Base-by-base conservation (phyloP, 75 land plant genomes). In the Picea sitchensis region DNA sequence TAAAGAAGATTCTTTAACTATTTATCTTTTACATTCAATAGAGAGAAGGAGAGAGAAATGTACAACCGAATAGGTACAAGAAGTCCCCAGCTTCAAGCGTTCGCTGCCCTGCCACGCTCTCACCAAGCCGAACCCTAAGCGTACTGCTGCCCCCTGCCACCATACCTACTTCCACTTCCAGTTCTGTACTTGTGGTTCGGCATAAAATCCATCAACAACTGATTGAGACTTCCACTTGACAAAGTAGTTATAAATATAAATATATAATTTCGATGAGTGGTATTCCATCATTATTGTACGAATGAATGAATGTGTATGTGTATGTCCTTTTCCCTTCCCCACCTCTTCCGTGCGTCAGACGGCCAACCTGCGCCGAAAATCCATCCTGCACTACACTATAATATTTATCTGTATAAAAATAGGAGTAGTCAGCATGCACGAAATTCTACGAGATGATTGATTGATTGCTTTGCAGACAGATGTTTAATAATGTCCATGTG, bases 231-330 rank as follows among this genome's bases (percentile, higher is more conserved):
- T 20, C 54, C 73, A 41, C 73, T 41, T 17, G 18, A 3, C 14
- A 69, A 47, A 47, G 51, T 47, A 47, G 51, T 47, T 47, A 69
- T 69, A 41, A 69, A 69, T 65, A 69, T 38, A 41, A 47, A 47
- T 47, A 69, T 69, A 14, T 1, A 3, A 69, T 36, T 44, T 69
- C 44, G 73, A 69, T 14, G 73, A 20, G 47, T 0, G 21, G 51
- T 41, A 41, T 69, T 69, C 51, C 54, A 69, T 47, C 51, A 47
- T 69, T 69, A 69, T 69, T 69, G 73, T 69, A 69, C 73, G 73
- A 47, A 47, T 47, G 51, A 47, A 47, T 47, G 51, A 47, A 47
- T 47, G 51, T 47, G 51, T 47, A 47, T 47, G 73, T 17, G 41
- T 3, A 31, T 36, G 17, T 31, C 71, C 8, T 67, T 67, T 67